A percentile compares a stretch with the other conserved stretches of the same genome.
These are phyloP conservation scores for Fusarium continuum DNA, from an alignment of 2,329 filamentous ascomycete genomes.

Conservation along the genomic window DNA sequence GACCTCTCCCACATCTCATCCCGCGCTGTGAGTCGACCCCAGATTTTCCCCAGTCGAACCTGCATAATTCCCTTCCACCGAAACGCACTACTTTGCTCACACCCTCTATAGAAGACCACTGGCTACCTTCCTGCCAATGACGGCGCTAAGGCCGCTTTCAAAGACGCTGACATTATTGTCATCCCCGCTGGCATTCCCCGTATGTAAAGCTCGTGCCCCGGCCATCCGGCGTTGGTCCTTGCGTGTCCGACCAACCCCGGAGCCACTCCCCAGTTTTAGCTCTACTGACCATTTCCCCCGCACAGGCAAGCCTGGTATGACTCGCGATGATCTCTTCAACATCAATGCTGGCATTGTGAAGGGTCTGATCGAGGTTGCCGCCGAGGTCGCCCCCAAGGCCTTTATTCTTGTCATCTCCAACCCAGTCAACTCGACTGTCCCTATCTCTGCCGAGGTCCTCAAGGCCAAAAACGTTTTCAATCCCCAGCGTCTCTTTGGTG, in stretches of 20 bases:
- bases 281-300: constrained; percentile 34
- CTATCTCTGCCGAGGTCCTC: constrained; percentile 95
- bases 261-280: constrained; percentile 23
- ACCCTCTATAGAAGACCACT: constrained; percentile 72
- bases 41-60: constrained; percentile 20
- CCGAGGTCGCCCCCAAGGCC: constrained; percentile 89
- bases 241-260: constrained; percentile 32
- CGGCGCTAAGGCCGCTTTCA: constrained; percentile 87
- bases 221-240: constrained; percentile 23
- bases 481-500: constrained; percentile 94
- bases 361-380: constrained; percentile 87
- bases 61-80: constrained; percentile 37
- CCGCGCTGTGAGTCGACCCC: constrained; percentile 68
- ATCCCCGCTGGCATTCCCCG: constrained; percentile 98
- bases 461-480: constrained; percentile 95
- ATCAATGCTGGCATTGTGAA: constrained; percentile 99
- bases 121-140: constrained; percentile 89
- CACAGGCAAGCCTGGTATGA: constrained; percentile 98
- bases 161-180: constrained; percentile 93
- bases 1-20: constrained; percentile 98
- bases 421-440: constrained; percentile 98
- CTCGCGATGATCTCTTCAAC: constrained; percentile 99
- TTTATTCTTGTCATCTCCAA: constrained; percentile 98
- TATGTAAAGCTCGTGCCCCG: constrained; percentile 59
- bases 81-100: constrained; percentile 45